phyloP scores from a whole-genome alignment of 495 filamentous ascomycete genomes.

The Pyrenopolyporus hunteri region DNA sequence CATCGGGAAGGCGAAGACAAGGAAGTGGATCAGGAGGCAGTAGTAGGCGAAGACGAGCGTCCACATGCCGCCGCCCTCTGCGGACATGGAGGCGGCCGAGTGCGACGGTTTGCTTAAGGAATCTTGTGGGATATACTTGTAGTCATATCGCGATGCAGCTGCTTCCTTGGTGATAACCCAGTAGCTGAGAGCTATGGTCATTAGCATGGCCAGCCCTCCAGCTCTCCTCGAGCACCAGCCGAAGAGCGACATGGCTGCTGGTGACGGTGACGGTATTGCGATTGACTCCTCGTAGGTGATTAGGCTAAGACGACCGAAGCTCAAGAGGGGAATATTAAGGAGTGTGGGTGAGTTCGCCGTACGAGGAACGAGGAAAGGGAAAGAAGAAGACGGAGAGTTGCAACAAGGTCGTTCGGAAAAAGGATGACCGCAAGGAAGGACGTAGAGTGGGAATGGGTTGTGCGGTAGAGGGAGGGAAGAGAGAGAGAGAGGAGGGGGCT shows the following conservation, averaged over 20 bases:
- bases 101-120: constrained; percentile 49
- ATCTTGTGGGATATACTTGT: constrained; percentile 52
- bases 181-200: constrained; percentile 50
- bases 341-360: constrained; percentile 21
- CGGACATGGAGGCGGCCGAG: constrained; percentile 31
- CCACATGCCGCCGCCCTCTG: constrained; percentile 44
- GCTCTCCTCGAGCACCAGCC: constrained; percentile 54
- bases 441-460: constrained; percentile 30
- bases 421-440: constrained; percentile 39
- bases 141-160: constrained; percentile 50
- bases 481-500: constrained; percentile 30
- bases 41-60: constrained; percentile 57
- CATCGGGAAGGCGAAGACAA: constrained; percentile 59
- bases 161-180: constrained; percentile 55
- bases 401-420: constrained; percentile 24
- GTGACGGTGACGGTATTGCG: constrained; percentile 27
- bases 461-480: constrained; percentile 24
- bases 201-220: constrained; percentile 57
- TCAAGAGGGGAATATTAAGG: constrained; percentile 22
- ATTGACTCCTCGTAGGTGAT: constrained; percentile 24
- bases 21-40: constrained; percentile 58
- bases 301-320: constrained; percentile 10
- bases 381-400: constrained; percentile 17
- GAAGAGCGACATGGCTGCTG: constrained; percentile 53
- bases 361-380: constrained; percentile 28